These are phyloP conservation scores for Mallotus nudiflorus DNA, from an alignment of 345 rosid genomes.

Conservation along the genomic window DNA sequence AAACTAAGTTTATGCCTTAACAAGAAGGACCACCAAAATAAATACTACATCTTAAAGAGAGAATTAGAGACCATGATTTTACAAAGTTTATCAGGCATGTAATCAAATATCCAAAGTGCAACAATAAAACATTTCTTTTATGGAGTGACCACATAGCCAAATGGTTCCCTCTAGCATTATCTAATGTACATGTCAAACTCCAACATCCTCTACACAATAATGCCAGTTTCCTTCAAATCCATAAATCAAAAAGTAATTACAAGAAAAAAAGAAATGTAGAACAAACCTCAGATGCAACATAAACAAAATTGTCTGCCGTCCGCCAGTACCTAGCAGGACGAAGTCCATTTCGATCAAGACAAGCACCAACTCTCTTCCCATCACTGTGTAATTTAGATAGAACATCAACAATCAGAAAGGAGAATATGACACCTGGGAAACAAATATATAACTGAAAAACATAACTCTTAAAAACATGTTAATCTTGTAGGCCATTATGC, in stretches of 20 bases:
- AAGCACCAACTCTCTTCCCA: conserved; percentile 99
- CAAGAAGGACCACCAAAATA: background rate
- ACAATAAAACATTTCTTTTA: background rate
- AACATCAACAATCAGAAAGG: conserved; percentile 38
- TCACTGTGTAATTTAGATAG: conserved; percentile 65
- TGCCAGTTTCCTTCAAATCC: background rate
- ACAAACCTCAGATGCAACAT: conserved; percentile 97
- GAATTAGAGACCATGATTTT: background rate
- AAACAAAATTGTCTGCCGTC: conserved; percentile 87
- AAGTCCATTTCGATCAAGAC: conserved; percentile 97
- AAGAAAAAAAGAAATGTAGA: conserved; percentile 15
- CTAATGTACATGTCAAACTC: background rate
- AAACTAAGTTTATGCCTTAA: background rate
- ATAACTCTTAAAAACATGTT: background rate
- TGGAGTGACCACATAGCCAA: background rate
- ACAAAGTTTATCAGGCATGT: background rate
- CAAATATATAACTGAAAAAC: conserved; percentile 11
- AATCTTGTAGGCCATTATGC: background rate
- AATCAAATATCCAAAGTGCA: background rate
- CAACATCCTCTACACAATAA: background rate
- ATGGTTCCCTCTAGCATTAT: background rate
- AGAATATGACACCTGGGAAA: conserved; percentile 27
- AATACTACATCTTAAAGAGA: background rate
- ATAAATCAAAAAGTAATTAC: conserved; percentile 15
- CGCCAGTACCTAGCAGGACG: conserved; percentile 99